phyloP scores from a whole-genome alignment of 2,329 filamentous ascomycete species.

The Fusarium newnesense region DNA sequence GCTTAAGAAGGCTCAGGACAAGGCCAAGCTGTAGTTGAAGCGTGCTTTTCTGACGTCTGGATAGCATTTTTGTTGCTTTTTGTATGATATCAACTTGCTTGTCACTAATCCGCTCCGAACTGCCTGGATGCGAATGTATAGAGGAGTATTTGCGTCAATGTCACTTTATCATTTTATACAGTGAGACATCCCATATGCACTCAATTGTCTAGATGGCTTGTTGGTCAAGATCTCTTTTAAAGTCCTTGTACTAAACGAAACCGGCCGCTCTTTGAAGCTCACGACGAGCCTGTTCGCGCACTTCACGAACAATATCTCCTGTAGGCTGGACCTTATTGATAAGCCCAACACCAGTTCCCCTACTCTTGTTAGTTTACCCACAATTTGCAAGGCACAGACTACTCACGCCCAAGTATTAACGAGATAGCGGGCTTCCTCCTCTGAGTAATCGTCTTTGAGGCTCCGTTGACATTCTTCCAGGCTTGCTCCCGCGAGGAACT shows the following conservation, averaged over 20 bases:
- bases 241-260: slow-evolving; percentile 5
- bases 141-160: slow-evolving; percentile 30
- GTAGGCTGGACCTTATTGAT: slow-evolving; percentile 55
- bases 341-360: slow-evolving; percentile 57
- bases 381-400: not conserved
- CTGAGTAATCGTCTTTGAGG: slow-evolving; percentile 51
- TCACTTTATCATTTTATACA: slow-evolving; percentile 8
- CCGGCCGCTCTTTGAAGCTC: slow-evolving; percentile 47
- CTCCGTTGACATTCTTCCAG: slow-evolving; percentile 55
- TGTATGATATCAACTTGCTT: slow-evolving; percentile 42
- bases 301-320: slow-evolving; percentile 56
- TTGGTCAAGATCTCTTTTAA: not conserved
- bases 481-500: slow-evolving; percentile 52
- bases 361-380: slow-evolving; percentile 28
- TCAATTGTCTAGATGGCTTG: not conserved
- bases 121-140: slow-evolving; percentile 30
- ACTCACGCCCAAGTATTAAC: slow-evolving; percentile 54
- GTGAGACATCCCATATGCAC: slow-evolving; percentile 33
- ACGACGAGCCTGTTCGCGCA: slow-evolving; percentile 51
- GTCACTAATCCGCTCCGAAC: slow-evolving; percentile 10
- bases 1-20: slow-evolving; percentile 85
- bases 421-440: slow-evolving; percentile 48
- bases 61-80: slow-evolving; percentile 18
- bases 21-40: slow-evolving; percentile 78
- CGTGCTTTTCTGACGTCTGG: not conserved